Evolutionary conservation across 345 rosid genomes (phyloP).

Genomic region (Melaleuca alternifolia): DNA sequence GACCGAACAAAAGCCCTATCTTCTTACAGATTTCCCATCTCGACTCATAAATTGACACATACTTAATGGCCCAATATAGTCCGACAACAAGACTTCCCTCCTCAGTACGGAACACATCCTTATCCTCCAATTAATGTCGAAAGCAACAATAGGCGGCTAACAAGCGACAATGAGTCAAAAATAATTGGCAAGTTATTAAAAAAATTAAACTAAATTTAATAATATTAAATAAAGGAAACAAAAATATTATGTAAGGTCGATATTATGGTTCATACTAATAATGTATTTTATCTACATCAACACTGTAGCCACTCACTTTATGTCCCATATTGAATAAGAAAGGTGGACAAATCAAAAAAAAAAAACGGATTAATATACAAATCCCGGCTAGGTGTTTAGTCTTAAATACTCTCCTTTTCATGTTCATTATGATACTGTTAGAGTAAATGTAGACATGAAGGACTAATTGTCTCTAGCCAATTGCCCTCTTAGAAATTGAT

Average conservation of each 20-base stretch:
- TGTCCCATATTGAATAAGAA: not conserved
- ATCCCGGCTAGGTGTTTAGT: not conserved
- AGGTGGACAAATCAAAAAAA: not conserved
- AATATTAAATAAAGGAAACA: not conserved
- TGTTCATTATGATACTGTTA: too few species aligned
- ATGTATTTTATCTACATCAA: not conserved
- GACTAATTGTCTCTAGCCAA: too few species aligned
- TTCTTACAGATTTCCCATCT: not conserved
- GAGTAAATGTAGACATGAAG: too few species aligned
- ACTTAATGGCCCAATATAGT: not conserved
- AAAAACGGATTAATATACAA: not conserved
- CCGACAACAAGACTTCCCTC: not conserved
- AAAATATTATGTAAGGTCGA: not conserved
- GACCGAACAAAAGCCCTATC: not conserved
- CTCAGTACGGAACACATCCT: not conserved
- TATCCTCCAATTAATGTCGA: not conserved
- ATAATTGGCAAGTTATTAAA: too few species aligned
- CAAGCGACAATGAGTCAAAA: not conserved
- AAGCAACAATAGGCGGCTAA: not conserved
- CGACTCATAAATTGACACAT: not conserved
- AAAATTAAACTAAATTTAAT: too few species aligned
- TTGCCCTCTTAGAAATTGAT: too few species aligned
- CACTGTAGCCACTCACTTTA: not conserved
- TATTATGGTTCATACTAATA: not conserved
- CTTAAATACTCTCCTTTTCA: not conserved